Base-by-base conservation (phyloP, 2,329 filamentous ascomycete species). In the Aspergillus sp. region DNA sequence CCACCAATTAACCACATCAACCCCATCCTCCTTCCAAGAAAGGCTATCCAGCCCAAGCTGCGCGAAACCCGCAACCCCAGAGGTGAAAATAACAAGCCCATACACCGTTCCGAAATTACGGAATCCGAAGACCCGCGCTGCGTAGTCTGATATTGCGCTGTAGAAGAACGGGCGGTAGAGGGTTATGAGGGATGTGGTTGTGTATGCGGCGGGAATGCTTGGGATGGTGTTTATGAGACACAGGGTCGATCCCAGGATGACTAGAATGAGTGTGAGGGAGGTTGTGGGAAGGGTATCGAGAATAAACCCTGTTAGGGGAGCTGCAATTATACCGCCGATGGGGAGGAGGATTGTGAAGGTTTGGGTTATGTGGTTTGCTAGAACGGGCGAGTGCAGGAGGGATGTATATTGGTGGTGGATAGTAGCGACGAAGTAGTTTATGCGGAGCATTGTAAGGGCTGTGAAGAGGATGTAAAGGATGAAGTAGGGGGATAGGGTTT, bases 51-150 rank as follows among this genome's bases (percentile, higher is more conserved):
- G 75, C 0, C 80, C 88, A 4, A 84, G 85, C 71, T 95, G 89
- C 1, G 81, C 81, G 61, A 96, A 90, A 68, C 94, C 95, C 60
- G 90, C 78, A 0, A 95, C 66, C 0, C 90, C 90, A 0, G 89
- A 85, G 1, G 93, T 71, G 67, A 88, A 94, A 57, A 95, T 95
- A 55, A 95, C 86, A 17, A 90, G 77, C 9, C 90, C 90, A 67
- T 95, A 95, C n/a, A 96, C 89, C 49, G 88, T 95, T 41, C 90
- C 90, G 58, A 95, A 95, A 0, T 89, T 95, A 51, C 83, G 79
- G 70, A 95, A 95, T 13, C 90, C 90, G 64, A 95, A 95, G 32
- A 95, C 89, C 70, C 95, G 95, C 51, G 88, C 89, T 17, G 82
- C 81, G 66, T 94, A 95, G 70, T 95, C 90, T 49, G 85, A 90